Percentiles rank a stretch among this genome's conserved stretches.
These are phyloP conservation scores for Pestalotiopsis fici DNA, from an alignment of 2,329 filamentous ascomycete genomes.

Conservation along the genomic window DNA sequence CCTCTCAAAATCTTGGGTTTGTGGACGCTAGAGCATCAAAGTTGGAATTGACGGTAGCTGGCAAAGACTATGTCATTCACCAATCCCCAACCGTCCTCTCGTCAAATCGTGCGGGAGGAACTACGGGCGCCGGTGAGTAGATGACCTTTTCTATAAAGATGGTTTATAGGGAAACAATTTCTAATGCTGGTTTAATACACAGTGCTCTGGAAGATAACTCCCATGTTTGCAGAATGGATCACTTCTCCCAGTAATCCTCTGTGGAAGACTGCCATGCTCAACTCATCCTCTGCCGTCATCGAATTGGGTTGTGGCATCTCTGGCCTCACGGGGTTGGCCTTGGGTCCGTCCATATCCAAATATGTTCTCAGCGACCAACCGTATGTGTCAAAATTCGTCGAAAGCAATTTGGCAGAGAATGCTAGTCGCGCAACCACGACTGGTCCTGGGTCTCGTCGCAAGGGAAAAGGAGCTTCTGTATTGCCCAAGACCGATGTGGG, in stretches of 20 bases:
- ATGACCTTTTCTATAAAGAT: constrained; percentile 57
- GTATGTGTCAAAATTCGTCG: constrained; percentile 79
- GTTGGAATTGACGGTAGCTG: constrained; percentile 69
- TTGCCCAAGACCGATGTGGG: constrained; percentile 41
- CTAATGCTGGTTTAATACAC: background rate
- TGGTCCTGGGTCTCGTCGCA: constrained; percentile 15
- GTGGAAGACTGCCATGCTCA: constrained; percentile 55
- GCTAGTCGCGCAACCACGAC: constrained; percentile 12
- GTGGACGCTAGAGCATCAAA: constrained; percentile 69
- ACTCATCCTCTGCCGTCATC: constrained; percentile 59
- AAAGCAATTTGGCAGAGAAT: constrained; percentile 74
- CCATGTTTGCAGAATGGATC: constrained; percentile 81
- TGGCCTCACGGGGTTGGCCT: constrained; percentile 71
- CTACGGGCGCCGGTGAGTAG: constrained; percentile 66
- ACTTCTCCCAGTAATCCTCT: constrained; percentile 64
- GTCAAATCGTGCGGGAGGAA: constrained; percentile 72
- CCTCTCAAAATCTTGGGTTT: constrained; percentile 81
- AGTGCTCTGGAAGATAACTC: constrained; percentile 93
- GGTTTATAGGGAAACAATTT: background rate
- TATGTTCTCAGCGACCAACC: constrained; percentile 87
- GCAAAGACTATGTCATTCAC: constrained; percentile 71
- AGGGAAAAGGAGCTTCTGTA: constrained; percentile 14
- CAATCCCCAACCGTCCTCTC: constrained; percentile 84
- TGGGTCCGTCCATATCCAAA: constrained; percentile 60
- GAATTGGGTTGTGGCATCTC: constrained; percentile 91